phyloP scores from a whole-genome alignment of 441 rosid genomes.

The Croton setiger region DNA sequence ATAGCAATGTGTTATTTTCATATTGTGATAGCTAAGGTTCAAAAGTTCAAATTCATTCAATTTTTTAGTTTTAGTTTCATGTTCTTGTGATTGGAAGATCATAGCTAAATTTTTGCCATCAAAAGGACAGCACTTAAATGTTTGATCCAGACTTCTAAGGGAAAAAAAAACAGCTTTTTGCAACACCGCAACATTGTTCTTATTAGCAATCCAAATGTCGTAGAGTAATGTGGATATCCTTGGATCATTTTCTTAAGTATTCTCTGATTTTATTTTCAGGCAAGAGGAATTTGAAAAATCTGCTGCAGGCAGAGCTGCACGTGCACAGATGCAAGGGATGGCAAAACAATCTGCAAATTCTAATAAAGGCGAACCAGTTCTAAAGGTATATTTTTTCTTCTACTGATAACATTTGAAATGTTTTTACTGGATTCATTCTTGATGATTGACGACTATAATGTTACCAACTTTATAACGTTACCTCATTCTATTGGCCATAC shows the following conservation, averaged over 20 bases:
- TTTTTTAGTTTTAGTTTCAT: background rate
- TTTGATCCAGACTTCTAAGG: background rate
- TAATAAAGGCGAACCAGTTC: constrained; percentile 76
- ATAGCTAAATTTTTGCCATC: background rate
- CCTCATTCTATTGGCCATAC: background rate
- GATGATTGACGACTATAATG: background rate
- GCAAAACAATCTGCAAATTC: constrained; percentile 72
- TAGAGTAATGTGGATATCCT: constrained; percentile 6
- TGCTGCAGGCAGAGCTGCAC: constrained; percentile 92
- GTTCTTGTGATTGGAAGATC: background rate
- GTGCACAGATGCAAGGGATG: constrained; percentile 67
- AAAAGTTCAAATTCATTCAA: background rate
- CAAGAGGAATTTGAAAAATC: constrained; percentile 85
- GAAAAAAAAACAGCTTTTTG: background rate
- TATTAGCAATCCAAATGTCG: background rate
- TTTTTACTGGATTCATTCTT: background rate
- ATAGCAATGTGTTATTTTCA: background rate
- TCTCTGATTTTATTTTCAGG: constrained; percentile 34
- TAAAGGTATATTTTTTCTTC: constrained; percentile 49
- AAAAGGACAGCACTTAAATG: background rate
- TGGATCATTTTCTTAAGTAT: constrained; percentile 7
- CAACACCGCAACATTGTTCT: background rate
- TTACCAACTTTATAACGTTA: constrained; percentile 1
- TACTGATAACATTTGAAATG: background rate
- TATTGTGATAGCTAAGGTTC: background rate